phyloP scores from a whole-genome alignment of 2,329 filamentous ascomycete genomes.

The Nemania abortiva region DNA sequence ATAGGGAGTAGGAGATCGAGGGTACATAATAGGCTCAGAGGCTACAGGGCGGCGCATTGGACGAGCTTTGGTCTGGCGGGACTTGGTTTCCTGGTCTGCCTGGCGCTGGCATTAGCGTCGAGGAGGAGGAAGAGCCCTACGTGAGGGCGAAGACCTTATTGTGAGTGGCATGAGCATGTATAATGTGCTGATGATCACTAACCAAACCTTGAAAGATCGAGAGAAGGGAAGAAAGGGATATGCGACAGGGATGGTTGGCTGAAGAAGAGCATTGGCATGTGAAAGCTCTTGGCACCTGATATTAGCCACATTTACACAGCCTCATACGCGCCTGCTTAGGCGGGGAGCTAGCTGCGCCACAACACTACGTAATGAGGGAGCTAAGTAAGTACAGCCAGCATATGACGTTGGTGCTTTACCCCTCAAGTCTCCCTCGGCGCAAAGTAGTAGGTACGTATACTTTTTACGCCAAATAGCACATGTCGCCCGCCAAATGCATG shows the following conservation, averaged over 20 bases:
- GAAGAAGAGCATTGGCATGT: slow-evolving; percentile 15
- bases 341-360: slow-evolving; percentile 17
- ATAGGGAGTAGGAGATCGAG: slow-evolving; percentile 43
- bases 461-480: neutral
- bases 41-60: slow-evolving; percentile 45
- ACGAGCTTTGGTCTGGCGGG: slow-evolving; percentile 44
- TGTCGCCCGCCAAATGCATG: neutral
- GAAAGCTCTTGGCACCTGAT: slow-evolving; percentile 3
- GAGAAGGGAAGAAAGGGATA: neutral
- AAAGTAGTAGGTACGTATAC: slow-evolving; percentile 5
- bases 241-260: neutral
- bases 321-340: neutral
- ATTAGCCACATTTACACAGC: neutral
- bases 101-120: slow-evolving; percentile 35
- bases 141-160: slow-evolving; percentile 5
- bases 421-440: neutral
- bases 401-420: slow-evolving; percentile 14
- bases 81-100: slow-evolving; percentile 40
- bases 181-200: no score
- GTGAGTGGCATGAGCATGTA: slow-evolving; percentile 9
- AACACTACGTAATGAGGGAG: slow-evolving; percentile 18
- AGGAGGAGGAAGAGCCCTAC: slow-evolving; percentile 16
- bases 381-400: neutral
- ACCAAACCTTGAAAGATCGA: neutral
- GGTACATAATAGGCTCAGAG: slow-evolving; percentile 35